Conservation (phyloP, 345 rosid species). For the Hibiscus syriacus region DNA sequence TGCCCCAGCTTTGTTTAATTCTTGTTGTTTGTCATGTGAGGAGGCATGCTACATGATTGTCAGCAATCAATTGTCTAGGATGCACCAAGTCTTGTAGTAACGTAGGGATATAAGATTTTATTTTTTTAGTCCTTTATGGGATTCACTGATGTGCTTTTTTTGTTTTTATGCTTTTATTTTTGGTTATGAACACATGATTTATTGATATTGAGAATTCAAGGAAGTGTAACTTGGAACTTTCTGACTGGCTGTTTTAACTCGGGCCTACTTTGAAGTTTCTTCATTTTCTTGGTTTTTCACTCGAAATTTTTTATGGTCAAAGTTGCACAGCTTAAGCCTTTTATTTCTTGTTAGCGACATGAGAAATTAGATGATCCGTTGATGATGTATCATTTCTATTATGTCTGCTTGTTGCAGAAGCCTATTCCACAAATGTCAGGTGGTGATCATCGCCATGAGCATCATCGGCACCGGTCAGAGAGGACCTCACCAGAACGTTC, state of each 20-base stretch:
- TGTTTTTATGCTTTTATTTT: neutral
- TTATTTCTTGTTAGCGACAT: neutral
- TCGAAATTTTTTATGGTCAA: neutral
- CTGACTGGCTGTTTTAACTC: neutral
- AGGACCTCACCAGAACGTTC: conserved; percentile 43
- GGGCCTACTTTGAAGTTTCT: neutral
- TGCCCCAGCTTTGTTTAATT: conserved; percentile 2
- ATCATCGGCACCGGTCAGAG: conserved; percentile 41
- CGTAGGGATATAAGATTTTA: neutral
- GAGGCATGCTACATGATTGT: conserved; percentile 6
- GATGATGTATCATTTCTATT: neutral
- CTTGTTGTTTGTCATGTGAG: neutral
- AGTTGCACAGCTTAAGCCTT: neutral
- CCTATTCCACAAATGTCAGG: conserved; percentile 29
- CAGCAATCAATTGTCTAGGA: conserved; percentile 3
- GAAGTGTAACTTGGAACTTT: neutral
- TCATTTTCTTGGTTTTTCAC: neutral
- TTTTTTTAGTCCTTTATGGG: neutral
- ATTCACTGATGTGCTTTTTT: neutral
- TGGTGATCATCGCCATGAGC: conserved; percentile 23
- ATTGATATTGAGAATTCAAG: neutral
- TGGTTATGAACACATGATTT: neutral
- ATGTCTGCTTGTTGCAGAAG: conserved; percentile 24
- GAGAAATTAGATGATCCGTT: neutral
- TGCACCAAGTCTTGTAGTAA: neutral